Evolutionary conservation across 371 early-diverging fungal species (phyloP), one percentile per base, ranked within the genome.

Genomic region (Circinella umbellata): DNA sequence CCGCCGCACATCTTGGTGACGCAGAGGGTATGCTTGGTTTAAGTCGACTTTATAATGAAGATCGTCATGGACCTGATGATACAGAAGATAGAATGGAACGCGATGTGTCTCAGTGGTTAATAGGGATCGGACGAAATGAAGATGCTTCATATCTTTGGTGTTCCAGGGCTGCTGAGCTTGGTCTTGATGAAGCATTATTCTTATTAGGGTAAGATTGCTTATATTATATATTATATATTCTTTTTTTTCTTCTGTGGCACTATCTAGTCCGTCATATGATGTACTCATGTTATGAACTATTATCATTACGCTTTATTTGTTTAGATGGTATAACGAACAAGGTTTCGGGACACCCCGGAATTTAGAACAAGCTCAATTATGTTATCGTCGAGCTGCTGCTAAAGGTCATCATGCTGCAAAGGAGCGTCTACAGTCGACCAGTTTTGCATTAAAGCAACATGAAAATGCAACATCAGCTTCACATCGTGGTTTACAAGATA

Each of bases 111-210:
- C 72, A 70, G 11, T 80, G 84, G 84, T 39, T 71, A 27, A 68
- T 53, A 18, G 62, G 65, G 59, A 67, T 66, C 17, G 48, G 66
- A 1, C 68, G 72, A 14, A 80, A 90, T 15, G 88, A 88, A 61
- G 89, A 82, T 71, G 70, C 67, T 14, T 77, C 84, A 0, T 84
- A 80, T 55, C 66, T 59, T 54, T 84, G 84, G 84, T 84, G 84
- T 70, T 75, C 73, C 64, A 62, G 72, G 35, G 82, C 82, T n/a
- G 80, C 79, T 35, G 75, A 76, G 11, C 65, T 70, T 51, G 71
- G 69, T 18, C 39, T 79, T n/a, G 73, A 72, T 20, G 79, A 81
- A 62, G 84, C 84, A 10, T 71, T 66, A 39, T 84, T 75, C 64
- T 61, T 70, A 14, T 59, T 67, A 49, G 60, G 57, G 59, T 68